Base-by-base conservation (phyloP, 176 grass and related monocot species). In the Zoysia japonica region DNA sequence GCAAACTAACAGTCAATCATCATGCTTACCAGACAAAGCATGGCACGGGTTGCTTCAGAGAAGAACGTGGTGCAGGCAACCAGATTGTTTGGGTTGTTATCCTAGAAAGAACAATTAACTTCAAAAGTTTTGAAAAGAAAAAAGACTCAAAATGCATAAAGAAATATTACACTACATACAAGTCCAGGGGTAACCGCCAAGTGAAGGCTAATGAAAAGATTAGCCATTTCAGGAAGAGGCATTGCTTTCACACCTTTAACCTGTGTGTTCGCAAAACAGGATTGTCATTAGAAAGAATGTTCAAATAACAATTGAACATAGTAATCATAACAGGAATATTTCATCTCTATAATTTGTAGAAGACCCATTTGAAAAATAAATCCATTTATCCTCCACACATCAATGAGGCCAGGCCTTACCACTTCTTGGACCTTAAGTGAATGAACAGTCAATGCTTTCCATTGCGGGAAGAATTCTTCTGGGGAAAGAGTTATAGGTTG, bases 371-470 rank as follows among this genome's bases (percentile, higher is more conserved):
- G 67, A 61, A 28, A 61, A 28, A 35, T 12, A 39, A 74, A 7
- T 51, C 44, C 11, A 76, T 8, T 68, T 63, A 67, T 78, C 44
- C 20, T 80, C 62, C 37, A 57, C 46, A 72, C 2, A 86, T 45
- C 82, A 68, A 17, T 37, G 47, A 75, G 75, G 53, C 8, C 83
- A 75, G 75, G 53, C 8, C 83, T 85, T 88, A 95, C 92, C 92
- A 99, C 96, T 99, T 99, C 96, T 91, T 99, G 96, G 82, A 95
- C 78, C 90, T 95, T 99, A 13, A 95, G 56, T 55, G 90, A 81
- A 55, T 91, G 96, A 61, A 87, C 92, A 73, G 73, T 88, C 49
- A 94, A 85, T 60, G 92, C 85, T 93, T 98, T 94, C 96, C 96
- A 98, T 57, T 98, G 96, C 10, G 86, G 77, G 41, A 98, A 98